Base-by-base conservation (phyloP, 2,329 filamentous ascomycete species). In the Claviceps quebecensis region DNA sequence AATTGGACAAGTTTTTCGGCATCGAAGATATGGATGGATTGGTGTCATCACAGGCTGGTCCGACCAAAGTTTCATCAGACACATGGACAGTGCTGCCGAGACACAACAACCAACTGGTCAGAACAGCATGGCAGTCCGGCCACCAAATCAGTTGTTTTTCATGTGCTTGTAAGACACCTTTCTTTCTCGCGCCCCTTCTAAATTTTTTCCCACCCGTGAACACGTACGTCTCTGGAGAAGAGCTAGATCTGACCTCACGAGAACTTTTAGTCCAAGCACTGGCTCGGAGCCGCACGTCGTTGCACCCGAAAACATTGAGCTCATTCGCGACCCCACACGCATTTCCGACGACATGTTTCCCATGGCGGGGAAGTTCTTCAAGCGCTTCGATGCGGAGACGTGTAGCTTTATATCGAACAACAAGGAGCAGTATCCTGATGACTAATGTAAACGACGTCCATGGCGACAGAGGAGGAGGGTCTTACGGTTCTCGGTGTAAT, bases 11-110 rank as follows among this genome's bases (percentile, higher is more conserved):
- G 76, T 95, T 6, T 95, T 97, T 63, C 77, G 76, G 47, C 93
- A 98, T 67, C 80, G 75, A 55, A 78, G 89, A 45, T 95, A 93
- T 63, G 72, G 76, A 19, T 95, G 91, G 64, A 72, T 83, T 47
- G 90, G 84, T 17, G 77, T 94, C 26, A 86, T 98, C 53, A 87
- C 85, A 14, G 90, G 90, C n/a, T 98, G 91, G 90, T 83, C 86
- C 48, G 69, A 72, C 62, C 73, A 75, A 48, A 60, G 58, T 48
- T 59, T 60, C 49, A 56, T 58, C 36, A 56, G 58, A 52, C 56
- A 59, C 46, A 56, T 62, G 52, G 57, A 59, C 47, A 59, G 60
- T 51, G 57, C 58, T 45, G 53, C 57, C 16, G 58, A 61, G 48
- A 56, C 59, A 48, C 57, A 58, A 47, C 58, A 60, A 53, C 61